A percentile compares a stretch with the other conserved stretches of the same genome.
These are phyloP conservation scores for Pestalotiopsis sp. DNA, from an alignment of 2,329 filamentous ascomycete genomes.

Conservation along the genomic window DNA sequence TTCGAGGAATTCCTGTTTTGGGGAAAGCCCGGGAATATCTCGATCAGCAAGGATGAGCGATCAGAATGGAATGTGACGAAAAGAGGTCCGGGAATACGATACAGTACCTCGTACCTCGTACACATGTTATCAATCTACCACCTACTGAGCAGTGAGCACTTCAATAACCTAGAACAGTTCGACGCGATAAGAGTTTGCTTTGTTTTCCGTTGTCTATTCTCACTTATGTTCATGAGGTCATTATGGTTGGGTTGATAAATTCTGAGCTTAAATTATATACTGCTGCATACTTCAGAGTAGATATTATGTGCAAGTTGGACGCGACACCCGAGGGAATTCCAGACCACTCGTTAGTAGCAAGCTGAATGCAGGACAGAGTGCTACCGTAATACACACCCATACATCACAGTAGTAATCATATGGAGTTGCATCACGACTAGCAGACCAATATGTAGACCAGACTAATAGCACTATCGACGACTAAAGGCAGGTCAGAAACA, in stretches of 20 bases:
- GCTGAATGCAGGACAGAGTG: not conserved
- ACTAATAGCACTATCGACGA: not conserved
- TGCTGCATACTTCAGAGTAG: not conserved
- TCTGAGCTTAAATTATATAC: not conserved
- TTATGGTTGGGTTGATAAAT: not conserved
- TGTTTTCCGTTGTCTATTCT: not conserved
- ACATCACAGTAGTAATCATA: not conserved
- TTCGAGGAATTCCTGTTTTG: slow-evolving; percentile 5
- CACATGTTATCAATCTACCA: not conserved
- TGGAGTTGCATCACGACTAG: not conserved
- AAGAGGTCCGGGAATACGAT: not conserved
- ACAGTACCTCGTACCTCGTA: not conserved
- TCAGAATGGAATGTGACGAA: not conserved
- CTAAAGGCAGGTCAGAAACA: not conserved
- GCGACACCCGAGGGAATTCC: not conserved
- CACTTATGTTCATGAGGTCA: not conserved
- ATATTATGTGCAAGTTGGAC: not conserved
- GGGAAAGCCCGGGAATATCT: not conserved
- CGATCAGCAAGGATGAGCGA: not conserved
- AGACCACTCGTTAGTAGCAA: not conserved
- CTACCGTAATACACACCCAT: too few relatives aligned
- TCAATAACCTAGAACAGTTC: not conserved
- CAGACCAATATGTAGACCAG: not conserved
- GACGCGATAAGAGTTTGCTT: not conserved
- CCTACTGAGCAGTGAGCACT: not conserved